Evolutionary conservation across 257 asterid species (phyloP).

Genomic region (Solanum okadae): DNA sequence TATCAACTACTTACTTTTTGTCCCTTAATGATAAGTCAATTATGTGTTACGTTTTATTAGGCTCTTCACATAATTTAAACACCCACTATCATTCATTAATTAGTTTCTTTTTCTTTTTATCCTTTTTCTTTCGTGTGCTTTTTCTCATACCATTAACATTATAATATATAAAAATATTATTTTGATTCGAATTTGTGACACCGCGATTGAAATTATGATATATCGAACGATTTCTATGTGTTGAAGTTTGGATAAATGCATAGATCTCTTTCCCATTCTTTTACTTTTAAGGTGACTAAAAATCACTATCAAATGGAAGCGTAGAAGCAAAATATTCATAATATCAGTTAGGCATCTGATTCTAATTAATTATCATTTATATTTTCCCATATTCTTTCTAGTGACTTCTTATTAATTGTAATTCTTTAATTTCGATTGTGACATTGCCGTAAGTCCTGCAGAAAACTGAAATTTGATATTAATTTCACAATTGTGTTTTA

Average conservation of each 20-base stretch:
- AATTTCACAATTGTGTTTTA: not conserved
- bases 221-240: not conserved
- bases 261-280: not conserved
- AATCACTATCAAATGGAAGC: not conserved
- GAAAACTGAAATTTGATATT: not conserved
- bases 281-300: not conserved
- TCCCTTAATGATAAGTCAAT: not conserved
- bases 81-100: not conserved
- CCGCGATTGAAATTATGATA: not conserved
- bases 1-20: not conserved
- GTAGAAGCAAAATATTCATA: not conserved
- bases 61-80: not conserved
- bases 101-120: not conserved
- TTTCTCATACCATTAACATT: not conserved
- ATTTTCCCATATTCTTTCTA: not conserved
- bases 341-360: not conserved
- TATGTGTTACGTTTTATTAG: not conserved
- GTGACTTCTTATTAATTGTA: not conserved
- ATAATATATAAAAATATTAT: not conserved
- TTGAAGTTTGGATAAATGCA: not conserved
- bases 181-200: not conserved
- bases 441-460: not conserved
- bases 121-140: not conserved
- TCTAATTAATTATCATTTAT: not conserved
- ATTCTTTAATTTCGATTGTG: not conserved